phyloP scores from a whole-genome alignment of 768 basidiomycete species.

The Kwoniella mangroviensis region DNA sequence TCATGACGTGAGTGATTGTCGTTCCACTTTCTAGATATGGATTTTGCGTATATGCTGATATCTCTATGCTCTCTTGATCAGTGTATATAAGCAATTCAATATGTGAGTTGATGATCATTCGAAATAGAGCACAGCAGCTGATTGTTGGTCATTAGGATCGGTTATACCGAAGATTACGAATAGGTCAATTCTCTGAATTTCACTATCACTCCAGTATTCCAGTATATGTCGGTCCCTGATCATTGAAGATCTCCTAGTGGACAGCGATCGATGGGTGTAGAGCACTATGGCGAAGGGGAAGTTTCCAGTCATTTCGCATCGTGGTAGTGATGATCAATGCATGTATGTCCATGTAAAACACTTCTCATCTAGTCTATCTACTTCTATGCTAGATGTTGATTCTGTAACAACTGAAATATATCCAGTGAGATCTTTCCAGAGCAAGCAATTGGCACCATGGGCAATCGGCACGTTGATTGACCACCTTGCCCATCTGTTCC shows the following conservation, averaged over 20 bases:
- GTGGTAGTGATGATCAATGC: background rate
- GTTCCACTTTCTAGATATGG: background rate
- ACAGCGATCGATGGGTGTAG: too few relatives aligned
- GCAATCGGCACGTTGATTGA: too few relatives aligned
- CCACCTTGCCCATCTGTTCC: too few relatives aligned
- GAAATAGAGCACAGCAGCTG: too few relatives aligned
- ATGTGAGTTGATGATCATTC: slow-evolving; percentile 6
- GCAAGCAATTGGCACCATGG: too few relatives aligned
- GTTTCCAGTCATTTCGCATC: too few relatives aligned
- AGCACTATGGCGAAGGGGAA: too few relatives aligned
- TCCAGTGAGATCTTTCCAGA: too few relatives aligned
- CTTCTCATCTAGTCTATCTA: background rate
- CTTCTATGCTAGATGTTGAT: background rate
- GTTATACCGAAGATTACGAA: slow-evolving; percentile 29
- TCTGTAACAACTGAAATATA: too few relatives aligned
- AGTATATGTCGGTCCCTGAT: too few relatives aligned
- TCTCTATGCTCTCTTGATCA: background rate
- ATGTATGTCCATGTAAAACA: slow-evolving; percentile 10
- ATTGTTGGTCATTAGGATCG: background rate
- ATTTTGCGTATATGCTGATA: background rate
- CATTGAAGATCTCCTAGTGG: too few relatives aligned
- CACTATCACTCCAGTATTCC: too few relatives aligned
- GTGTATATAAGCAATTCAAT: slow-evolving; percentile 29
- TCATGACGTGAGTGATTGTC: slow-evolving; percentile 68
- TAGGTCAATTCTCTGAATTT: background rate